Evolutionary conservation across 2,329 filamentous ascomycete species (phyloP), one percentile per base, ranked within the genome.

Genomic region (Fusarium coffeatum): DNA sequence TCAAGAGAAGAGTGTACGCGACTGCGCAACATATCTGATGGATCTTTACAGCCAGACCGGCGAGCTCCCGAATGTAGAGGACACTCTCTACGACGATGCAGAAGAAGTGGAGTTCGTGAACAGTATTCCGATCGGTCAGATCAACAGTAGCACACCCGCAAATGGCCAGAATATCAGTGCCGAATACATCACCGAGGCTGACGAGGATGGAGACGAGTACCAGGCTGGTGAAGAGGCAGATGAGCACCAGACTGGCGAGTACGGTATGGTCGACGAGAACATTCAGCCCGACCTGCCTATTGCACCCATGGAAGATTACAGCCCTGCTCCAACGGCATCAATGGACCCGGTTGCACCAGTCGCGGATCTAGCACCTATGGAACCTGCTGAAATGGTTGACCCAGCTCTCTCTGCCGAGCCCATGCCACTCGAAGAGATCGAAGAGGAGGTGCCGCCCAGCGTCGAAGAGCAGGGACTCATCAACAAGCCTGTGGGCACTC

Each of bases 11-110:
- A 73, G 74, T 2, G 76, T 80, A 7, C 75, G 76, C 34, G 78
- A 83, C 20, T 77, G 77, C 55, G 78, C 81, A 6, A 77, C 77
- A 32, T 76, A 77, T 55, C 69, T 83, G 3, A 45, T 81, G 2
- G 76, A 80, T 4, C 57, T 74, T 30, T 81, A 80, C 50, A 75
- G 79, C 47, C 74, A 79, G 56, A 74, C 73, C 8, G 76, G 77
- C 47, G 72, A 75, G 32, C 71, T 81, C 16, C 80, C 80, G 12
- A 77, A 79, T 16, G 70, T 81, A 13, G 72, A 66, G 4, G 76
- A 76, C 30, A 73, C 69, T 22, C 66, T 72, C 7, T 80, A 74
- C 57, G 70, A 79, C 34, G 78, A 79, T 55, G 67, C 59, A 4
- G 74, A 79, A 32, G 80, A 82, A 56, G 78, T 76, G 73, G 68